Evolutionary conservation across 169 alveolate species (phyloP).

Genomic region (Plasmodium ovale): DNA sequence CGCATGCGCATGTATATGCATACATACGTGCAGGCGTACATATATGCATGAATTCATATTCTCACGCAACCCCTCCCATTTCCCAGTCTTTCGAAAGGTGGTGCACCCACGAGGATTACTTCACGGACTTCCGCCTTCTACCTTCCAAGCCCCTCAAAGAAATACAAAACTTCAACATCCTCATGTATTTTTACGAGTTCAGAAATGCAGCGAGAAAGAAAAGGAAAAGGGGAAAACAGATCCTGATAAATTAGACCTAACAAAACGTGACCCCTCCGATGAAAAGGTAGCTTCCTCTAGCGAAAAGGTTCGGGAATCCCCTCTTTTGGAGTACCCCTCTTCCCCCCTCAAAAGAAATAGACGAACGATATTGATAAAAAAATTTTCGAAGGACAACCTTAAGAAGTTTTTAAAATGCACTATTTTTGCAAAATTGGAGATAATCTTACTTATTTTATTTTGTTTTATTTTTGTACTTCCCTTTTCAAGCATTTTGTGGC

Average conservation of each 20-base stretch:
- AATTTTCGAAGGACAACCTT: no score
- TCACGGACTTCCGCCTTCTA: constrained; percentile 13
- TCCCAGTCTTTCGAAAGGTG: constrained; percentile 40
- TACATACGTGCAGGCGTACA: neutral
- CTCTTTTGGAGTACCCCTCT: no score
- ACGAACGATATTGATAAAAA: no score
- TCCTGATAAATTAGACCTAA: neutral
- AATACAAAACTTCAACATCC: constrained; percentile 34
- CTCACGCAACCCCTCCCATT: neutral
- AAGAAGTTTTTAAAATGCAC: no score
- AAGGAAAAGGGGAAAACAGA: neutral
- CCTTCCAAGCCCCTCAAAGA: constrained; percentile 65
- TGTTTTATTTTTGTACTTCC: no score
- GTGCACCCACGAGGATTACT: constrained; percentile 29
- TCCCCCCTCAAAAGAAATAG: no score
- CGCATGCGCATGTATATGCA: neutral
- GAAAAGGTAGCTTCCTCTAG: no score
- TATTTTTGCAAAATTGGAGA: no score
- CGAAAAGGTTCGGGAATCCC: no score
- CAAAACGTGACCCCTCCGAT: no score
- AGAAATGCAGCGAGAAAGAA: neutral
- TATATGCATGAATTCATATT: neutral
- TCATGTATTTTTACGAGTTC: constrained; percentile 54
- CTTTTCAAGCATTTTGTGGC: no score
- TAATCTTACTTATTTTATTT: no score